A percentile compares a stretch with the other conserved stretches of the same genome.
phyloP scores from a whole-genome alignment of 805 yeast genomes.

The Debaryomyces prosopidis region DNA sequence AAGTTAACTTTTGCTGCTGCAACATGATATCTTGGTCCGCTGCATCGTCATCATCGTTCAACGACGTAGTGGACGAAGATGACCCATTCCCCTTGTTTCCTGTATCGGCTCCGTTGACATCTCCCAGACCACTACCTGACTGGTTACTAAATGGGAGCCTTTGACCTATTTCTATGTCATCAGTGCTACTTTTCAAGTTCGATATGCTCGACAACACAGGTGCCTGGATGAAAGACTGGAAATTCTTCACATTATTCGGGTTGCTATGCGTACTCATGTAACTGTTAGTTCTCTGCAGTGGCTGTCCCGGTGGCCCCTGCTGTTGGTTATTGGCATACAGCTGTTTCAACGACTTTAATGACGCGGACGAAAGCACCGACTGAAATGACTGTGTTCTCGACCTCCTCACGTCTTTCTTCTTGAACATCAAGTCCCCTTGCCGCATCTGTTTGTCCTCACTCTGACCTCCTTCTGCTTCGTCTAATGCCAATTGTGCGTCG shows the following conservation, averaged over 20 bases:
- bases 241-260: slow-evolving; percentile 31
- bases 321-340: slow-evolving; percentile 11
- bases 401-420: slow-evolving; percentile 37
- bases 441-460: slow-evolving; percentile 2
- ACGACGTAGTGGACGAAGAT: slow-evolving; percentile 1
- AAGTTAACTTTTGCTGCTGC: slow-evolving; percentile 43
- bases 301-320: slow-evolving; percentile 4
- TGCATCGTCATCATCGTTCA: slow-evolving; percentile 18
- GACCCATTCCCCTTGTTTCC: slow-evolving; percentile 1
- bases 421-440: slow-evolving; percentile 27
- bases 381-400: slow-evolving; percentile 45
- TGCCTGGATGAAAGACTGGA: slow-evolving; percentile 47
- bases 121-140: not conserved
- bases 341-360: slow-evolving; percentile 39
- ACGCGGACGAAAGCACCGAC: slow-evolving; percentile 45
- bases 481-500: not conserved
- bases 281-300: slow-evolving; percentile 14
- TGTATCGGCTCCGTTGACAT: not conserved
- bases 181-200: slow-evolving; percentile 24
- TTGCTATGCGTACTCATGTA: slow-evolving; percentile 22
- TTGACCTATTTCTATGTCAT: slow-evolving; percentile 41
- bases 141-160: slow-evolving; percentile 33
- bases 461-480: not conserved
- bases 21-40: slow-evolving; percentile 37
- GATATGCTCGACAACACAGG: slow-evolving; percentile 42